A percentile compares a stretch with the other conserved stretches of the same genome.
phyloP scores from a whole-genome alignment of 345 rosid genomes.

The Aquilaria yunnanensis region DNA sequence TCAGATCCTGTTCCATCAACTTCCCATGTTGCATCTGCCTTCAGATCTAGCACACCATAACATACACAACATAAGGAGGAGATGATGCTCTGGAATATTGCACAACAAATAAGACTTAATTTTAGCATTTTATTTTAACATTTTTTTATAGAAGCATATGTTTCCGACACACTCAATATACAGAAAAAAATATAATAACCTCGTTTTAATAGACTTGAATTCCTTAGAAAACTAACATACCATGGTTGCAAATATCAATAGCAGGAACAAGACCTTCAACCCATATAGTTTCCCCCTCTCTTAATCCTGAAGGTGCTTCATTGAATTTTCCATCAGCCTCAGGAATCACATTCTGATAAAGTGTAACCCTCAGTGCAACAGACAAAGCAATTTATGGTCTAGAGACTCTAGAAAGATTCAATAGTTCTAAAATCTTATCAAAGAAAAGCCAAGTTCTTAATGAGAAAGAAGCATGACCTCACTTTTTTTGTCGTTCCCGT shows the following conservation, averaged over 20 bases:
- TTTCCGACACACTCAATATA: background rate
- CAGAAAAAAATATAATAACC: background rate
- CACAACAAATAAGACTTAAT: background rate
- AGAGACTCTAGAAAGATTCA: constrained; percentile 7
- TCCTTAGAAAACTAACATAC: constrained; percentile 30
- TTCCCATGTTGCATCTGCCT: constrained; percentile 96
- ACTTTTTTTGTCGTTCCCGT: constrained; percentile 25
- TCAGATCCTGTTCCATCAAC: constrained; percentile 72
- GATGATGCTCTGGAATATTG: background rate
- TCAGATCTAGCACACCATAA: constrained; percentile 38
- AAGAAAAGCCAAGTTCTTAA: constrained; percentile 2
- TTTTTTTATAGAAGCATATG: too few species aligned
- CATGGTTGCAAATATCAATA: constrained; percentile 97
- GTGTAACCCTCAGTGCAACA: constrained; percentile 6
- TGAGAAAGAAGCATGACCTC: constrained; percentile 19
- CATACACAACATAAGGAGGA: constrained; percentile 7
- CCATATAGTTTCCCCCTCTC: constrained; percentile 66
- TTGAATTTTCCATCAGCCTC: constrained; percentile 19
- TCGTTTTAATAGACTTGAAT: too few species aligned
- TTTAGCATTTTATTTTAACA: background rate
- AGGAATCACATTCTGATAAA: constrained; percentile 26
- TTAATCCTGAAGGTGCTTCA: constrained; percentile 27
- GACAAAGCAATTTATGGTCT: constrained; percentile 11
- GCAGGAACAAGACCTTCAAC: constrained; percentile 98
- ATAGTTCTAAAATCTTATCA: background rate